Base-by-base conservation (phyloP, 768 basidiomycete genomes). In the Mycena olivaceomarginata region DNA sequence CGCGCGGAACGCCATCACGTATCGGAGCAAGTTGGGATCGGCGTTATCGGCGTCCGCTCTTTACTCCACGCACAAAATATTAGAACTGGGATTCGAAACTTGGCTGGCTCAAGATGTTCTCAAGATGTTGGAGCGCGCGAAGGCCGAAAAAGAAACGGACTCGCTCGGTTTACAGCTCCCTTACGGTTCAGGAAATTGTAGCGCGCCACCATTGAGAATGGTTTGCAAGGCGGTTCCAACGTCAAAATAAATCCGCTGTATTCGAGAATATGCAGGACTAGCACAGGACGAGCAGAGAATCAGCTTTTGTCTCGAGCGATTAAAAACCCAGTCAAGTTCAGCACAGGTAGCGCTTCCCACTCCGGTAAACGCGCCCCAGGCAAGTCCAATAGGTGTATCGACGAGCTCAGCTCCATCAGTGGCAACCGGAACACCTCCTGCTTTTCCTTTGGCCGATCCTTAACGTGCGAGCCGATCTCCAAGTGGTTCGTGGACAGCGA, bases 401-500 rank as follows among this genome's bases (percentile, higher is more conserved):
- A 79, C 67, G 81, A 70, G 18, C 88, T 85, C 2, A 92, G 83
- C 37, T 81, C 81, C 92, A 97, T 92, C 79, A 97, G 84, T 15
- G 97, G 96, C 10, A 96, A 85, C 53, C 88, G 84, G 85, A 96
- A 97, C 67, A 92, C 82, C 10, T 87, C 87, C 78, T 91, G 91
- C 86, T 93, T 95, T 82, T 90, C 90, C 78, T 84, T 86, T 20
- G 92, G 90, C 25, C 88, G 86, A 59, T 88, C 87, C 81, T 91
- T 92, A 64, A 97, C 95, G 80, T 97, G 96, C 53, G 93, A 92
- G 41, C 96, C 96, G 20, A 92, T 89, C 86, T 97, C 96, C 70
- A 97, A 90, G 81, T 96, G 96, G 83, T 97, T 97, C n/a, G 96
- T 97, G 75, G 97, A 97, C 9, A 97, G 84, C 40, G 96, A 96